Evolutionary conservation across 164 flowering plant species (phyloP), one percentile per base, ranked within the genome.

Genomic region (Sedum album): DNA sequence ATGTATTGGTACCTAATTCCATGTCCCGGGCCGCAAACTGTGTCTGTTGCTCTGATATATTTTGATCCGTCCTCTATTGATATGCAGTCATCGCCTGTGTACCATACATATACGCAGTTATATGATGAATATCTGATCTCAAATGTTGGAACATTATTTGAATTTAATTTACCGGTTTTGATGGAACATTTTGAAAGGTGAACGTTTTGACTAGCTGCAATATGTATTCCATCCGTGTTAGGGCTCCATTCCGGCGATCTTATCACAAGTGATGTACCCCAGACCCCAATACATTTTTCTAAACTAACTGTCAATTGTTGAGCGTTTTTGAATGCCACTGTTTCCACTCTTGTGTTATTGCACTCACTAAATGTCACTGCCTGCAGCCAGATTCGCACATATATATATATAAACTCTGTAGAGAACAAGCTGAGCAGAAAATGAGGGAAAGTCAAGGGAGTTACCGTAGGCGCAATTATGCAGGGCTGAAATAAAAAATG

Each of bases 391-490:
- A n/a, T n/a, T 35, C 23, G 8, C 39, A n/a, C 30, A 35, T 20
- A 33, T 4, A 30, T 17, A 31, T 8, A 8, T 63, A 33, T 63
- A 62, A 61, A 14, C 11, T 62, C 66, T 7, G 0, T 63, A 33
- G n/a, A 15, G 14, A 13, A 28, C 35, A 28, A 28, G 26, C 10
- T 18, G 38, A 31, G 7, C 7, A 5, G n/a, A 28, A 11, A 11
- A 18, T 6, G 11, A 31, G 23, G 10, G 33, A 9, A 30, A 26
- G 2, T 11, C 7, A 6, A 31, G 1, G 30, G 25, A 75, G 83
- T 13, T 88, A 93, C 97, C 80, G 97, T 93, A 36, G 98, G 98
- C 4, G 92, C 98, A 20, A 70, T 63, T 72, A 70, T 83, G 85
- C 98, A 93, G 10, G 86, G 86, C 98, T 93, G 91, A 79, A 70